Evolutionary conservation across 768 basidiomycete species (phyloP).

Genomic region (Xanthoconium purpureum): DNA sequence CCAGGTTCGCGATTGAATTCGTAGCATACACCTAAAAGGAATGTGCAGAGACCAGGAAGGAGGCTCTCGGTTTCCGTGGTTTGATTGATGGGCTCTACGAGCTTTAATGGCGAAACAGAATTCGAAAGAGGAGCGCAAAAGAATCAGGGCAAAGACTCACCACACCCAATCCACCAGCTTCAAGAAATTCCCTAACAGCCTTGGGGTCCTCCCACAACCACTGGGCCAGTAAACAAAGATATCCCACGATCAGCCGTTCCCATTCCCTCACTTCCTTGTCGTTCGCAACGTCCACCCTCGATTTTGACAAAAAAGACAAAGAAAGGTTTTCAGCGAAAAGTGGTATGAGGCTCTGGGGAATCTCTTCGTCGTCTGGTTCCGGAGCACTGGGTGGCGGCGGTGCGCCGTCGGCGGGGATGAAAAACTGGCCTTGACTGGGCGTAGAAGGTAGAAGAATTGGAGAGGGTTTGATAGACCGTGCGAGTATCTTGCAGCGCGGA

Average conservation of each 20-base stretch:
- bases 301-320: constrained; percentile 75
- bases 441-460: constrained; percentile 31
- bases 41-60: constrained; percentile 86
- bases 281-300: constrained; percentile 46
- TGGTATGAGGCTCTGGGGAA: constrained; percentile 71
- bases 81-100: constrained; percentile 94
- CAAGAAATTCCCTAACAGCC: constrained; percentile 84
- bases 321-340: constrained; percentile 90
- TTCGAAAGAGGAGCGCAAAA: neutral
- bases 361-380: constrained; percentile 55
- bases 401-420: constrained; percentile 71
- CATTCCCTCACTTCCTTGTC: constrained; percentile 80
- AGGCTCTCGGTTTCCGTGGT: constrained; percentile 79
- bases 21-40: constrained; percentile 91
- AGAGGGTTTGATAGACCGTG: constrained; percentile 61
- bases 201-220: constrained; percentile 98
- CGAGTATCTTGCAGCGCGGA: constrained; percentile 57
- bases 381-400: constrained; percentile 34
- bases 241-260: constrained; percentile 85
- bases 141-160: constrained; percentile 47
- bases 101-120: constrained; percentile 39
- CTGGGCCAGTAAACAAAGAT: constrained; percentile 77
- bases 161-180: constrained; percentile 85
- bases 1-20: constrained; percentile 96
- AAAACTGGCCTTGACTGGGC: constrained; percentile 47